phyloP scores from a whole-genome alignment of 305 asterid genomes.

The Ajuga reptans region DNA sequence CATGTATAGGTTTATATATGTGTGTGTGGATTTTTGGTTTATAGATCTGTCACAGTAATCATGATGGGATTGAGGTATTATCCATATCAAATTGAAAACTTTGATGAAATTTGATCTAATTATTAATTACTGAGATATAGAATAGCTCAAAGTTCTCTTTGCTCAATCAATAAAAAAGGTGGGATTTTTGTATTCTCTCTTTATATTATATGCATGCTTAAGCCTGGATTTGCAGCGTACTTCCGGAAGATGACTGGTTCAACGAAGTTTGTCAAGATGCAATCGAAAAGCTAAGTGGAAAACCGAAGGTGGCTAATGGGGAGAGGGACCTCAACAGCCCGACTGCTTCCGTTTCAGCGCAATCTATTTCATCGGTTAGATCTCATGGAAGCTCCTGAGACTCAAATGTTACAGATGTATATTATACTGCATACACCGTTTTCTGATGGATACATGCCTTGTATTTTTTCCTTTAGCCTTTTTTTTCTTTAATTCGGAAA shows the following conservation, averaged over 20 bases:
- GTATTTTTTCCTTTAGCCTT: constrained; percentile 11
- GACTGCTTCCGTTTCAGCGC: constrained; percentile 95
- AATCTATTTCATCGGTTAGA: constrained; percentile 76
- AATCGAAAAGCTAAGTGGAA: constrained; percentile 82
- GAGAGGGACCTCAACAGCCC: constrained; percentile 90
- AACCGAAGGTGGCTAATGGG: constrained; percentile 65
- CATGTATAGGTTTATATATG: background rate
- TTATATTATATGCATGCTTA: background rate
- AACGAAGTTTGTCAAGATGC: constrained; percentile 78
- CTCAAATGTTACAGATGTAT: constrained; percentile 32
- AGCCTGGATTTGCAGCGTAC: constrained; percentile 47
- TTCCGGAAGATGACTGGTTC: constrained; percentile 94
- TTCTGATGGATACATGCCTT: constrained; percentile 22
- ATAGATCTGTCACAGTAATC: no score
- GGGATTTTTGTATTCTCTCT: background rate
- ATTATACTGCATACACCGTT: constrained; percentile 26
- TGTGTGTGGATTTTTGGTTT: background rate
- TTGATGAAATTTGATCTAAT: background rate
- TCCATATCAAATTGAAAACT: background rate
- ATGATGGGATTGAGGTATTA: background rate
- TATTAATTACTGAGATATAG: background rate
- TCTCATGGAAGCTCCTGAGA: constrained; percentile 86
- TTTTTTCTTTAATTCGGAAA: constrained; percentile 1
- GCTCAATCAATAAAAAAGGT: background rate
- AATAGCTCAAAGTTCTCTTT: background rate